Base-by-base conservation (phyloP, 2,329 filamentous ascomycete species). In the Xylaria multiplex region DNA sequence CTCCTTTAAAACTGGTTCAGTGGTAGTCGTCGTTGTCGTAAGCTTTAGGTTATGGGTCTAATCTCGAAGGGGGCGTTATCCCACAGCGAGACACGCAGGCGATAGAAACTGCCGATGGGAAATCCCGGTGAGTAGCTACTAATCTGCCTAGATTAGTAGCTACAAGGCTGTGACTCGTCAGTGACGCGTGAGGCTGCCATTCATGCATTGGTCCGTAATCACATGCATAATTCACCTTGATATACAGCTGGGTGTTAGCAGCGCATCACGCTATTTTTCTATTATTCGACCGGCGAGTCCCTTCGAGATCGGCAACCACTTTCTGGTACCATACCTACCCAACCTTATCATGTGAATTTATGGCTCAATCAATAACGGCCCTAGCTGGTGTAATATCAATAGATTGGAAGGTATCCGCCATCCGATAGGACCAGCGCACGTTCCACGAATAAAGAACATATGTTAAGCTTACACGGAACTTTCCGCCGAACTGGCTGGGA, bases 61-160 rank as follows among this genome's bases (percentile, higher is more conserved):
- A 19, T 46, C 13, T 56, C 22, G 22, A 64, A 30, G 55, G 54
- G 42, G 27, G 19, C 40, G 22, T 52, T n/a, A 35, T 60, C 56
- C 46, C 42, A 50, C 43, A 55, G 22, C 30, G 43, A 48, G 13
- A 54, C 22, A 27, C 42, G 22, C 2, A 32, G 32, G 42, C n/a
- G 55, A 42, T 37, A 62, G 58, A 62, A 69, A 50, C 35, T 69
- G 62, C 65, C 65, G 65, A 65, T n/a, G 59, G 58, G 24, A 56
- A 56, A 40, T 48, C 42, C 56, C 62, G 65, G 62, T 43, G n/a
- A 55, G 40, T 42, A 42, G 40, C 45, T 64, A 13, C 52, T 45
- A 67, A 67, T 69, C 54, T 67, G 55, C 45, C 35, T 54, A 67
- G 62, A 69, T 67, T 69, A 24, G 50, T 22, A 59, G 40, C 32